phyloP scores from a whole-genome alignment of 2,329 filamentous ascomycete genomes.

The Colletotrichum incanum region DNA sequence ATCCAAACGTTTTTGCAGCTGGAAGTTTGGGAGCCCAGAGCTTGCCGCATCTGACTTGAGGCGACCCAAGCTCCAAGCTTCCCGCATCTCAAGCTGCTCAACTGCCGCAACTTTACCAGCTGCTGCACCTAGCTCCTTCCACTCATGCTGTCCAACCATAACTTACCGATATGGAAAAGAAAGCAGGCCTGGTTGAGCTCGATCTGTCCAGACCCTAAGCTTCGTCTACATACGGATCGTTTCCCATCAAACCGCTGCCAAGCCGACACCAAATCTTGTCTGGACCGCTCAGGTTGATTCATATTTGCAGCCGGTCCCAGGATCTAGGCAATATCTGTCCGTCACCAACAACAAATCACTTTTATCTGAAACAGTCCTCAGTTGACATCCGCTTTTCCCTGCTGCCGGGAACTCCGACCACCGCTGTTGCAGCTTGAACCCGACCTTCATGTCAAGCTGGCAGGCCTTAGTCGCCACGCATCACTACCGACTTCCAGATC shows the following conservation, averaged over 20 bases:
- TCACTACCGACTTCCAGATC: not conserved
- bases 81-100: not conserved
- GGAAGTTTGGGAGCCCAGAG: constrained; percentile 23
- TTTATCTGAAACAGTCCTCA: not conserved
- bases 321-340: not conserved
- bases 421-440: not conserved
- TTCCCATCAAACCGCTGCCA: not conserved
- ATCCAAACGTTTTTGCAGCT: constrained; percentile 22
- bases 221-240: not conserved
- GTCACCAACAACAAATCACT: not conserved
- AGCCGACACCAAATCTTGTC: not conserved
- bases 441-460: not conserved
- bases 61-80: constrained; percentile 25
- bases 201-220: not conserved
- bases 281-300: not conserved
- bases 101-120: not conserved
- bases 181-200: not conserved
- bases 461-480: not conserved
- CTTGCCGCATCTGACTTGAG: constrained; percentile 22
- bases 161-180: not conserved
- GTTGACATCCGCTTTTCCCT: not conserved
- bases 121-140: not conserved
- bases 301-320: not conserved
- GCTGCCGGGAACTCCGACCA: not conserved
- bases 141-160: not conserved